Percentiles rank a stretch among this genome's conserved stretches.
These are phyloP conservation scores for Lycium barbarum DNA, from an alignment of 257 asterid species.

Conservation along the genomic window DNA sequence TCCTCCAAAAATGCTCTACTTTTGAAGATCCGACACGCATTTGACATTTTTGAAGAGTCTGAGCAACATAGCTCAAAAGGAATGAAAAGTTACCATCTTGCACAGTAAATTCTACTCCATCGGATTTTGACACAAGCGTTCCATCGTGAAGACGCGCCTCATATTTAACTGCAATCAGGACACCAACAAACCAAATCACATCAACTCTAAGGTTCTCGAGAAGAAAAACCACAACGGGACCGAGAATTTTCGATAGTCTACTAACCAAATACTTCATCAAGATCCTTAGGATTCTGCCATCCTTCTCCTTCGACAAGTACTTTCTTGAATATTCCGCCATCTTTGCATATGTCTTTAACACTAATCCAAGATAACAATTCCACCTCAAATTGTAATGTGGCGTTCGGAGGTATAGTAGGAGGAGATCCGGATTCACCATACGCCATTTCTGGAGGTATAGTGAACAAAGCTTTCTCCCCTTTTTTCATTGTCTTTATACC, in stretches of 20 bases:
- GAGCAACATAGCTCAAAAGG: background rate
- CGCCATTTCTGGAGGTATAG: conserved; percentile 60
- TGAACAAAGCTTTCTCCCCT: conserved; percentile 62
- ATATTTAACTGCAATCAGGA: conserved; percentile 48
- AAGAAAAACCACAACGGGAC: background rate
- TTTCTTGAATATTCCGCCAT: conserved; percentile 66
- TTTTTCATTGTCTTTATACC: conserved; percentile 66
- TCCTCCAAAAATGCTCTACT: too few species aligned
- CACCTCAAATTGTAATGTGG: conserved; percentile 64
- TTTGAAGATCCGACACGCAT: background rate
- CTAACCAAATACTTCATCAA: conserved; percentile 63
- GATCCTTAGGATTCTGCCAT: conserved; percentile 67
- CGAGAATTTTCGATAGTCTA: background rate
- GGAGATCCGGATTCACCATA: conserved; percentile 71
- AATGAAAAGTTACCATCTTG: conserved; percentile 46
- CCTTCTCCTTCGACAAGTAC: conserved; percentile 57
- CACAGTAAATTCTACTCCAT: conserved; percentile 58
- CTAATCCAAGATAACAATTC: conserved; percentile 62
- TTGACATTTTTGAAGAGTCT: background rate
- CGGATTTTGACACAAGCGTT: conserved; percentile 49
- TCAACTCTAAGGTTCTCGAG: background rate
- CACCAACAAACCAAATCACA: background rate
- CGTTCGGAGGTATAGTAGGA: conserved; percentile 59
- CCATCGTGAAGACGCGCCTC: conserved; percentile 60
- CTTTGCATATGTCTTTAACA: conserved; percentile 61